Evolutionary conservation across 805 yeast species (phyloP), one percentile per base, ranked within the genome.

Genomic region (Yarrowia sp.): DNA sequence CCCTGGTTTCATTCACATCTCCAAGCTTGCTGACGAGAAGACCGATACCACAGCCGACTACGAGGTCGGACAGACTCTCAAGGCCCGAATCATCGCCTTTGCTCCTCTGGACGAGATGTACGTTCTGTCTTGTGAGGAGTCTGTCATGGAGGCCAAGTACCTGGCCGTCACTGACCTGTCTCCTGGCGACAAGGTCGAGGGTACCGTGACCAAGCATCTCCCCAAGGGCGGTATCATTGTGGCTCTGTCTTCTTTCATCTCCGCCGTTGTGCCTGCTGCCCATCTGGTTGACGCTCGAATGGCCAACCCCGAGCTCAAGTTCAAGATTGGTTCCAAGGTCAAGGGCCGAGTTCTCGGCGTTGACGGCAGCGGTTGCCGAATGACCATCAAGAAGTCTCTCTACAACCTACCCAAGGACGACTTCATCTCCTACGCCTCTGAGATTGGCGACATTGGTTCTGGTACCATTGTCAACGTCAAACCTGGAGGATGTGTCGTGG

Each of bases 261-360:
- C 84, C 50, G 99, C 92, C 6, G 79, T 84, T 70, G 98, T 91
- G 36, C 88, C 91, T 14, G 81, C 86, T 34, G 74, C 80, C 33
- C 97, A 94, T 73, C 85, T 95, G 77, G 88, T 96, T 72, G 99
- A 95, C 77, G 83, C 90, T 68, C 88, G 87, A 75, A 81, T 94
- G 70, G 86, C 86, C 2, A 89, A 94, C 74, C 99, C 99, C 7
- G 98, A 95, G 78, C 85, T 95, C 81, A 91, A 92, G 74, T 94
- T 88, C 82, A 91, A 90, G 77, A 86, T 88, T 52, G 98, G 97
- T 12, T 81, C 89, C 50, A 89, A 87, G 72, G 91, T 91, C 38
- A 89, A 84, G 73, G 95, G 88, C 70, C 85, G 79, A 10, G 74
- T 76, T 9, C 69, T 78, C 8, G 56, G 70, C 30, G 74, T 74